Percentiles rank a stretch among this genome's conserved stretches.
These are phyloP conservation scores for Fusarium clavum DNA, from an alignment of 2,329 filamentous ascomycete species.

Conservation along the genomic window DNA sequence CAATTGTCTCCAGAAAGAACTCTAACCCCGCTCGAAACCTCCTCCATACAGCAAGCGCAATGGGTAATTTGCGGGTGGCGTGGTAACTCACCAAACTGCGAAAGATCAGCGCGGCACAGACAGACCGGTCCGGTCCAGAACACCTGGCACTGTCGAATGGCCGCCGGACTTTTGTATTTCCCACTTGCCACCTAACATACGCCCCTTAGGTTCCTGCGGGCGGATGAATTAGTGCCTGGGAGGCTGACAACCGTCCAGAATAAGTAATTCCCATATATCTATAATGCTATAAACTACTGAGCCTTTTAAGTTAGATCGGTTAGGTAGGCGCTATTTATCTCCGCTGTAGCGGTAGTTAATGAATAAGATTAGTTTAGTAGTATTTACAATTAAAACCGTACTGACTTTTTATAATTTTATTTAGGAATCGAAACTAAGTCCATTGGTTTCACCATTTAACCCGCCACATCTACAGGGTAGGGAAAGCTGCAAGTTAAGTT, in stretches of 20 bases:
- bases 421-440: too few relatives aligned
- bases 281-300: background rate
- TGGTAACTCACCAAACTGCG: background rate
- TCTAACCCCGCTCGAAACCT: background rate
- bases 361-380: too few relatives aligned
- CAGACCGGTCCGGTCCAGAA: background rate
- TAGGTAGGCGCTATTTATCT: too few relatives aligned
- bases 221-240: background rate
- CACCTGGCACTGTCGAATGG: background rate
- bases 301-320: too few relatives aligned
- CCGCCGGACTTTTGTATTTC: background rate
- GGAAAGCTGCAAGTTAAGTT: too few relatives aligned
- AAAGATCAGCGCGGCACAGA: background rate
- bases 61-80: background rate
- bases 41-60: background rate
- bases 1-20: background rate
- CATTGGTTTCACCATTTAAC: too few relatives aligned
- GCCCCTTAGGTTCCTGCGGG: background rate
- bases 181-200: background rate
- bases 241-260: background rate
- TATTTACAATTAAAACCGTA: too few relatives aligned
- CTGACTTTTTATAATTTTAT: too few relatives aligned
- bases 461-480: too few relatives aligned
- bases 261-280: background rate
- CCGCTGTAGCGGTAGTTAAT: too few relatives aligned